These are phyloP conservation scores for Dryas alaskensis DNA, from an alignment of 306 rosid genomes.

Conservation along the genomic window DNA sequence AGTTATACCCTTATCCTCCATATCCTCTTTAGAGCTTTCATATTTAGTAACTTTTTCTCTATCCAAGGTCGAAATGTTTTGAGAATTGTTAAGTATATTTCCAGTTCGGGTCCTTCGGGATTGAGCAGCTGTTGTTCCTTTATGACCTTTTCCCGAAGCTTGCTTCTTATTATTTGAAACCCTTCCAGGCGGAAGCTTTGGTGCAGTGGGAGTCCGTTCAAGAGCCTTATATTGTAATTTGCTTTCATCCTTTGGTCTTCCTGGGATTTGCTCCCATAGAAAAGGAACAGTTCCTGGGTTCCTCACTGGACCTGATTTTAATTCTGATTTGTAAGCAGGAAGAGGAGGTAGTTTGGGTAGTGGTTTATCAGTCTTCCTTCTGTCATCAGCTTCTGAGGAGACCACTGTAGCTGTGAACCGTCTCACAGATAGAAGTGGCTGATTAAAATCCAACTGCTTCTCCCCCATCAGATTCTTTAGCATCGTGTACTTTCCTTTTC, in stretches of 20 bases:
- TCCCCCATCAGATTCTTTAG: slow-evolving; percentile 65
- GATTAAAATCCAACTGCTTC: slow-evolving; percentile 71
- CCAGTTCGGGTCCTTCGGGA: slow-evolving; percentile 15
- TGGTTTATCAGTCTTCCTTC: slow-evolving; percentile 41
- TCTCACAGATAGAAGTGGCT: slow-evolving; percentile 90
- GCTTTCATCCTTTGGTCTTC: slow-evolving; percentile 72
- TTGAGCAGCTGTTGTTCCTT: slow-evolving; percentile 31
- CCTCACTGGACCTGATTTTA: slow-evolving; percentile 76
- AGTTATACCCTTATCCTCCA: slow-evolving; percentile 30
- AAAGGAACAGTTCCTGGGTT: slow-evolving; percentile 81
- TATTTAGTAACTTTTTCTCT: slow-evolving; percentile 23
- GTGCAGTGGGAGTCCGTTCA: slow-evolving; percentile 40
- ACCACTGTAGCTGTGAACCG: slow-evolving; percentile 46
- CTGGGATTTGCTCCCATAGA: slow-evolving; percentile 82
- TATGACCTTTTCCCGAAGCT: slow-evolving; percentile 33
- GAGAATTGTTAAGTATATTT: slow-evolving; percentile 31
- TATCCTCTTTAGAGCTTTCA: slow-evolving; percentile 31
- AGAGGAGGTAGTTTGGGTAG: slow-evolving; percentile 43
- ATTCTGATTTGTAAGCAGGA: slow-evolving; percentile 66
- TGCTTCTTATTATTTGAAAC: slow-evolving; percentile 38
- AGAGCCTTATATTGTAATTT: slow-evolving; percentile 20
- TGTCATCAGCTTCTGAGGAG: slow-evolving; percentile 39
- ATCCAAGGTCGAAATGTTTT: slow-evolving; percentile 27
- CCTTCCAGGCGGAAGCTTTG: slow-evolving; percentile 76
- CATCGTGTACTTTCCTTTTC: slow-evolving; percentile 23